Base-by-base conservation (phyloP, 2,329 filamentous ascomycete species). In the Stagonosporopsis tanaceti region DNA sequence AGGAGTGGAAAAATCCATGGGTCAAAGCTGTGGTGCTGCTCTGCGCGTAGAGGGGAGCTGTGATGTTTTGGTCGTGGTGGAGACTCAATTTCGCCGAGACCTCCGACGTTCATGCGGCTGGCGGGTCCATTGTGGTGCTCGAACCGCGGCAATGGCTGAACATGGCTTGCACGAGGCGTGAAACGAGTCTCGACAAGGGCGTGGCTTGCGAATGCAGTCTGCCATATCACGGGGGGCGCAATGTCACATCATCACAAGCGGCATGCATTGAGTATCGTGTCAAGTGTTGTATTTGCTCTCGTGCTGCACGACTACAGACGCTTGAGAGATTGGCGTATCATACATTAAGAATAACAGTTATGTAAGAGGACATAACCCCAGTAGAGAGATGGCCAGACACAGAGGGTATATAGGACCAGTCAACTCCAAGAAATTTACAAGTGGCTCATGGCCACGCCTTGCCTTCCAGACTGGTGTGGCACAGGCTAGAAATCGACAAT, bases 281-380 rank as follows among this genome's bases (percentile, higher is more conserved):
- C 59, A 67, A 69, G 65, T 50, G 55, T 67, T 73, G 71, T 72
- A 76, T 75, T 71, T 67, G 70, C 66, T 71, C 71, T 70, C 68
- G 58, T 61, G 68, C 70, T 72, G 69, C 65, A 63, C 48, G 50
- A 25, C 58, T 39, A 58, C 71, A 74, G 71, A 53, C 64, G 67
- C 68, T 64, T 32, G 53, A 66, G 65, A 66, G 57, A 55, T 66
- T 62, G 67, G 64, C 62, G 63, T 73, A 74, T 73, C 69, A 77
- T 77, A 77, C 74, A 77, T 77, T 77, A 77, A 65, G 65, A 76
- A 77, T 76, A 76, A 68, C 66, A 76, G 70, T 67, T 77, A 77
- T 76, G 61, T 74, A 76, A 65, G 67, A 76, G 72, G 73, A 64
- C 67, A 73, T 75, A 72, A 70, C 72, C 73, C 74, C 68, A 27